These are phyloP conservation scores for Xylariaceae sp. DNA, from an alignment of 2,329 filamentous ascomycete genomes.

Conservation along the genomic window DNA sequence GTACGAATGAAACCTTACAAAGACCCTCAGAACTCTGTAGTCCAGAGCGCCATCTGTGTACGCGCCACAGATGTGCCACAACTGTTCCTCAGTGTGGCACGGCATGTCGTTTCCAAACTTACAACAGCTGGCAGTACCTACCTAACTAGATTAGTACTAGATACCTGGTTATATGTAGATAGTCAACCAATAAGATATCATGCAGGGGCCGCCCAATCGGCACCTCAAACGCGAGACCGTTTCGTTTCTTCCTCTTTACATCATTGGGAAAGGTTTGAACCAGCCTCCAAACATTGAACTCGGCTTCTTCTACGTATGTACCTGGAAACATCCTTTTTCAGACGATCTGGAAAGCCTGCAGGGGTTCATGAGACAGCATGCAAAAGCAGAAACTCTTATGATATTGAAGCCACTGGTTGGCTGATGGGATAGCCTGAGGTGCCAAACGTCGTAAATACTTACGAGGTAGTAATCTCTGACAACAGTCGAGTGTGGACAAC, in stretches of 20 bases:
- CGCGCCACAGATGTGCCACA: too few species aligned
- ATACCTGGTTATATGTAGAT: too few species aligned
- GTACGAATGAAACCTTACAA: too few species aligned
- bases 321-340: background rate
- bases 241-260: constrained; percentile 33
- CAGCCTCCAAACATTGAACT: constrained; percentile 1
- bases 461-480: background rate
- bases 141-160: too few species aligned
- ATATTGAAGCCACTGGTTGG: background rate
- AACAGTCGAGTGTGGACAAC: background rate
- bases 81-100: background rate
- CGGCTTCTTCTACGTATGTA: too few species aligned
- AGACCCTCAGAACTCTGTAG: too few species aligned
- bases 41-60: too few species aligned
- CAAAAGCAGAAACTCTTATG: background rate
- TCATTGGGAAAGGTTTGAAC: constrained; percentile 17
- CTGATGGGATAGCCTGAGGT: background rate
- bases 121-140: background rate
- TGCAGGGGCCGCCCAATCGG: constrained; percentile 16
- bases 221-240: constrained; percentile 34
- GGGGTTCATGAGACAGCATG: background rate
- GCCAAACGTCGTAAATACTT: too few species aligned
- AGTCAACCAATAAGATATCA: constrained; percentile 19
- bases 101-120: background rate
- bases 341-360: background rate